A percentile compares a stretch with the other conserved stretches of the same genome.
Evolutionary conservation across 192 early-diverging fungal species (phyloP).

Genomic region (Rhizophagus prolifer): DNA sequence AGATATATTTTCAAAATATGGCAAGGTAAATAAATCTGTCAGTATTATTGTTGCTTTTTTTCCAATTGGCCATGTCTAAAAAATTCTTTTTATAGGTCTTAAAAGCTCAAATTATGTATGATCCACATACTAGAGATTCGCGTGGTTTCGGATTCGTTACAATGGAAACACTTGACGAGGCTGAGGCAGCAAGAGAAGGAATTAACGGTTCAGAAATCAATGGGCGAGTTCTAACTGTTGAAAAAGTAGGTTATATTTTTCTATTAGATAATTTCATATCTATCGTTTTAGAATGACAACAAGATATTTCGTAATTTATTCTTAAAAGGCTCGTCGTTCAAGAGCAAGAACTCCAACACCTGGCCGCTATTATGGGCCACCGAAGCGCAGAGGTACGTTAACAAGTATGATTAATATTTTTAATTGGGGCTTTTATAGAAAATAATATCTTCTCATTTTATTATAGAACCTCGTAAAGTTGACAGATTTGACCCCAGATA

Average conservation of each 20-base stretch:
- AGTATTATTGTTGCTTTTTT: background rate
- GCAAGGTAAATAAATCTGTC: conserved; percentile 52
- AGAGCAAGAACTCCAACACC: conserved; percentile 76
- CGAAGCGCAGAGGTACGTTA: conserved; percentile 54
- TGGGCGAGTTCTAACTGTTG: conserved; percentile 82
- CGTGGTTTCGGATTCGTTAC: conserved; percentile 91
- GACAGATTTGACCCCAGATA: conserved; percentile 50
- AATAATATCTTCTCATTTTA: background rate
- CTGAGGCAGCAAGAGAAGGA: conserved; percentile 66
- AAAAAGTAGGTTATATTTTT: conserved; percentile 48
- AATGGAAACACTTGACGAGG: conserved; percentile 61
- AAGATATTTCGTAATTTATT: background rate
- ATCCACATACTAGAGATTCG: conserved; percentile 78
- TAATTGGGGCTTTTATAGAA: too few relatives aligned
- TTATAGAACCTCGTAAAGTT: conserved; percentile 36
- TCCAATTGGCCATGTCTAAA: background rate
- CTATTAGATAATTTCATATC: background rate
- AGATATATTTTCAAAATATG: conserved; percentile 68
- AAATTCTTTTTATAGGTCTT: conserved; percentile 47
- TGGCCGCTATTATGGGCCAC: conserved; percentile 76
- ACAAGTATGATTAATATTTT: background rate
- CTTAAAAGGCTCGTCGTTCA: conserved; percentile 60
- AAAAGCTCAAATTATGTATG: conserved; percentile 74
- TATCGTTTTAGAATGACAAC: background rate
- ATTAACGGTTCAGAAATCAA: conserved; percentile 72